Conservation (phyloP, 176 grass and related monocot genomes). For the Phoenix roebelenii region DNA sequence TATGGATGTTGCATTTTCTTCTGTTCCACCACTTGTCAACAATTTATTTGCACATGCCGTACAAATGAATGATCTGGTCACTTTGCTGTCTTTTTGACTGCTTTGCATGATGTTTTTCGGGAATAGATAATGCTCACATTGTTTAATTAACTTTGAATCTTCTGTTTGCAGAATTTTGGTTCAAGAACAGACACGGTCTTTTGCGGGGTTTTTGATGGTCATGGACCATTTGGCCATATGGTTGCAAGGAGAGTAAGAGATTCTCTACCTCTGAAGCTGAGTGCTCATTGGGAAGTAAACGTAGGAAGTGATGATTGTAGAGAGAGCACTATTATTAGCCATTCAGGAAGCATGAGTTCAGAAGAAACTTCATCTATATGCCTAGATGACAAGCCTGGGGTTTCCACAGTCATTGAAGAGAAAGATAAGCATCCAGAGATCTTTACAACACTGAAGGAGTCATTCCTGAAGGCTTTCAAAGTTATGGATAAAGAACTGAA, state of each 20-base stretch:
- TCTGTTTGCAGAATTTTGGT: constrained; percentile 60
- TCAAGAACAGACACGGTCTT: constrained; percentile 56
- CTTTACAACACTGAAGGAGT: constrained; percentile 38
- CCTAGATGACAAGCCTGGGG: constrained; percentile 18
- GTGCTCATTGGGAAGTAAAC: constrained; percentile 27
- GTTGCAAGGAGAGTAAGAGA: constrained; percentile 91
- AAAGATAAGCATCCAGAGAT: constrained; percentile 37
- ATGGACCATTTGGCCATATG: constrained; percentile 86
- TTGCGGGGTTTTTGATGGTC: constrained; percentile 95
- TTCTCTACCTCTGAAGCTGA: constrained; percentile 63
- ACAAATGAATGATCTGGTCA: no score
- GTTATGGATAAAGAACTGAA: constrained; percentile 78
- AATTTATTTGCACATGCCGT: no score
- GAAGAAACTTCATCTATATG: constrained; percentile 25
- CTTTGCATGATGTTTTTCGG: background rate
- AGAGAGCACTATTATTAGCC: constrained; percentile 26
- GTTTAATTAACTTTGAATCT: constrained; percentile 3
- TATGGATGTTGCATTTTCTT: no score
- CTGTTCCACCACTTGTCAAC: no score
- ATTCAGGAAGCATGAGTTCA: constrained; percentile 19
- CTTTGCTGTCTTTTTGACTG: background rate
- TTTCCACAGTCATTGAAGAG: constrained; percentile 22
- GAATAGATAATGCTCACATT: background rate
- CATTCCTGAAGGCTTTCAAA: constrained; percentile 60
- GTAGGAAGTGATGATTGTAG: constrained; percentile 21